Evolutionary conservation across 1,284 basidiomycete genomes (phyloP).

Genomic region (Leccinum pachyderme): DNA sequence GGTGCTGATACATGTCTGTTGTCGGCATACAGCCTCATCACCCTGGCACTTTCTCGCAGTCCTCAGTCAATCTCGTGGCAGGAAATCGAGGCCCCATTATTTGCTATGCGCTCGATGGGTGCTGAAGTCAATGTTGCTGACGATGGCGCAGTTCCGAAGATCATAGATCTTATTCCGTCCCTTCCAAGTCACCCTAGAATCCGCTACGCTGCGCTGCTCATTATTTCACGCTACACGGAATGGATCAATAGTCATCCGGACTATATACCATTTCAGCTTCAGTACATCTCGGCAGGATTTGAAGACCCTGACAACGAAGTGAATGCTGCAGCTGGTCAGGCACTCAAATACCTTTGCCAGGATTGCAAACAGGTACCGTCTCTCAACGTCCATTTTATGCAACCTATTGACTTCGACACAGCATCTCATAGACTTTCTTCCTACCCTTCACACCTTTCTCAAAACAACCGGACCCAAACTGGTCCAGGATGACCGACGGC

Average conservation of each 20-base stretch:
- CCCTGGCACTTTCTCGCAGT: slow-evolving; percentile 61
- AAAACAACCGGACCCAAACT: slow-evolving; percentile 76
- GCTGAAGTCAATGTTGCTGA: slow-evolving; percentile 88
- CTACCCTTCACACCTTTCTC: slow-evolving; percentile 90
- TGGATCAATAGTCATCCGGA: slow-evolving; percentile 93
- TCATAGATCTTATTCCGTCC: slow-evolving; percentile 91
- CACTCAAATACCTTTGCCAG: slow-evolving; percentile 95
- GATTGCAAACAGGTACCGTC: slow-evolving; percentile 81
- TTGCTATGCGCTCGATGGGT: slow-evolving; percentile 98
- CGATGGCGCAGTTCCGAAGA: slow-evolving; percentile 85
- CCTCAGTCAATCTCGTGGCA: slow-evolving; percentile 77
- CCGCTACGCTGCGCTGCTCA: slow-evolving; percentile 92
- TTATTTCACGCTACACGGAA: slow-evolving; percentile 94
- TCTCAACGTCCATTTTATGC: background rate
- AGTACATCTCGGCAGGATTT: slow-evolving; percentile 93
- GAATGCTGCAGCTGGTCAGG: slow-evolving; percentile 92
- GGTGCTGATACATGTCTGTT: slow-evolving; percentile 85
- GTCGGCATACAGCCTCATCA: slow-evolving; percentile 80
- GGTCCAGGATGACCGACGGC: slow-evolving; percentile 82
- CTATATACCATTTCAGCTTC: slow-evolving; percentile 84
- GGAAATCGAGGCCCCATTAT: slow-evolving; percentile 95
- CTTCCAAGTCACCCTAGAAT: slow-evolving; percentile 91
- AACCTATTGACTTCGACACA: slow-evolving; percentile 30
- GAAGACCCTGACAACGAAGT: slow-evolving; percentile 81
- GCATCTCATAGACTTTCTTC: slow-evolving; percentile 90